Evolutionary conservation across 768 basidiomycete genomes (phyloP), one percentile per base, ranked within the genome.

Genomic region (Panaeolus cyanescens): DNA sequence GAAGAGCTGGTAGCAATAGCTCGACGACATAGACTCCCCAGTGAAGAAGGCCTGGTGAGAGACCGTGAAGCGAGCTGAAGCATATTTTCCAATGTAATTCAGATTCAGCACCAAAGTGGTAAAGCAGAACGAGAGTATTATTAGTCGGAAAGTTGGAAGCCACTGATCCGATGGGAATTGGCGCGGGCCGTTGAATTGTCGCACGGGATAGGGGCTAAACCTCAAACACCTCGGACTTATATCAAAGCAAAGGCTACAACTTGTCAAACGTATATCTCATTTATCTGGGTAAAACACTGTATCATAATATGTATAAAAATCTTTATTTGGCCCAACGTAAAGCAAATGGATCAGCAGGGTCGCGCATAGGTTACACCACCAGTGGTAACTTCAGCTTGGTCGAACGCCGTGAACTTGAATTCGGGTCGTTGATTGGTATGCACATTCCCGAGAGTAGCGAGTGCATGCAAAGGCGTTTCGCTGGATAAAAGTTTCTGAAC

Each of bases 401-500:
- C 45, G 30, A 25, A 50, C 1, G 62, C 30, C 10, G 25, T 50
- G 15, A 50, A 13, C 13, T 4, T 10, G 9, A 50, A 50, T 50
- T 50, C 45, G 4, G 45, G 45, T 13, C 45, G 25, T 50, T 50
- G 45, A 50, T 15, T 50, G 45, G 22, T 13, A 13, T 58, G 73
- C 5, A 50, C 25, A 15, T 20, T 50, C 34, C 50, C 79, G 72
- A 59, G 84, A 70, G 73, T 68, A 62, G 75, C 77, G 20, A 92
- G 77, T 0, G 82, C 80, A 62, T 90, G 86, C 22, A 72, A 53
- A 0, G 86, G 73, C 6, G 84, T 82, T 40, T 77, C 79, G 32
- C 78, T 66, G 34, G 80, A 71, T 9, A 74, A 71, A 30, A 95
- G 77, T 6, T 78, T 74, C 67, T 91, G 84, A 0, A 88, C 89